Conservation (phyloP, 805 yeast species). For the Schwanniomyces pseudopolymorphus region DNA sequence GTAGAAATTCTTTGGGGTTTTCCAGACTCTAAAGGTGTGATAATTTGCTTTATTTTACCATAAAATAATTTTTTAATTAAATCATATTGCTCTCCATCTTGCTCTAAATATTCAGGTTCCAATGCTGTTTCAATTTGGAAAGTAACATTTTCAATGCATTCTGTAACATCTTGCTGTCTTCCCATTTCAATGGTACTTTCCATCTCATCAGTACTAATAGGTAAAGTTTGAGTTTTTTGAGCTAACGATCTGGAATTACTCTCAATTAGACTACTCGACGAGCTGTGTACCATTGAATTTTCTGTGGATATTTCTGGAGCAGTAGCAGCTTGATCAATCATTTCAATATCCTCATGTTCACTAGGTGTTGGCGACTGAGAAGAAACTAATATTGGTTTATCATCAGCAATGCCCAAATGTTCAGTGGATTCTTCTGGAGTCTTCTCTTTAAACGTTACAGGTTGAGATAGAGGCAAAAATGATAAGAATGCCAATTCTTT, state of each 20-base stretch:
- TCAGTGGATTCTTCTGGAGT: conserved; percentile 1
- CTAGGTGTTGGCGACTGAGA: conserved; percentile 5
- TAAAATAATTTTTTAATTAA: conserved; percentile 76
- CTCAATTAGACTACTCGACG: not conserved
- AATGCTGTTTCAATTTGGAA: conserved; percentile 89
- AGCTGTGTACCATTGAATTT: not conserved
- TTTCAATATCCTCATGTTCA: conserved; percentile 6
- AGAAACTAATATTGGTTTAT: conserved; percentile 10
- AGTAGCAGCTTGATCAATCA: conserved; percentile 4
- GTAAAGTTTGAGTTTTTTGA: conserved; percentile 17
- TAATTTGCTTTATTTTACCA: conserved; percentile 80
- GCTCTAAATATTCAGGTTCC: conserved; percentile 61
- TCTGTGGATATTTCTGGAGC: not conserved
- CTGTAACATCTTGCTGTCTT: conserved; percentile 96
- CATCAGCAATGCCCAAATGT: conserved; percentile 17
- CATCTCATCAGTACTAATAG: conserved; percentile 60
- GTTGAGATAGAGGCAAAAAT: conserved; percentile 68
- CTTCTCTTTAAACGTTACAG: conserved; percentile 53
- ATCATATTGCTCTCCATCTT: conserved; percentile 78
- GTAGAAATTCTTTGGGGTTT: conserved; percentile 30
- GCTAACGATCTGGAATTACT: not conserved
- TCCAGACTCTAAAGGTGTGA: conserved; percentile 50
- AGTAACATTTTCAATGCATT: conserved; percentile 91
- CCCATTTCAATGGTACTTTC: conserved; percentile 78
- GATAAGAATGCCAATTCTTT: conserved; percentile 87